These are phyloP conservation scores for Heliamphora pulchella DNA, from an alignment of 179 eudicot genomes.

Conservation along the genomic window DNA sequence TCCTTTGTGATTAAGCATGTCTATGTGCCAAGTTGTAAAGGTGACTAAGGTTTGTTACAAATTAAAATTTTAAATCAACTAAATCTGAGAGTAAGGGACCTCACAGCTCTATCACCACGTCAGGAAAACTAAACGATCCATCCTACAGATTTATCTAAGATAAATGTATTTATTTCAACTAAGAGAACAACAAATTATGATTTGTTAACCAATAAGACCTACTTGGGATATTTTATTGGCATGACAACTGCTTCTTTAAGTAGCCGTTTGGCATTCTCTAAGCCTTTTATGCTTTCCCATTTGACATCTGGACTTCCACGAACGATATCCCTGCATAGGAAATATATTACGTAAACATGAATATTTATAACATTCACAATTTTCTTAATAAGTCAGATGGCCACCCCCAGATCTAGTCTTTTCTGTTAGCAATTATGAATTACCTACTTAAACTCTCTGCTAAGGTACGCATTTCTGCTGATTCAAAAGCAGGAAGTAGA, in stretches of 20 bases:
- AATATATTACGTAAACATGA: conserved; percentile 7
- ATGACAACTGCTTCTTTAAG: conserved; percentile 99
- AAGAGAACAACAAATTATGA: neutral
- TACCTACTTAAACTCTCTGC: conserved; percentile 87
- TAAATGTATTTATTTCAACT: neutral
- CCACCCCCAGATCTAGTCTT: neutral
- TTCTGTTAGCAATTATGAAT: conserved; percentile 22
- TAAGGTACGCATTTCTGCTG: conserved; percentile 82
- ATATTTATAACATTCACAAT: neutral
- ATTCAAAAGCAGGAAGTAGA: conserved; percentile 88
- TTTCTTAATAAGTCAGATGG: neutral
- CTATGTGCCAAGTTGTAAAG: neutral
- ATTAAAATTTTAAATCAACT: neutral
- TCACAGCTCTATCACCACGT: neutral
- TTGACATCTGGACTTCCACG: conserved; percentile 87
- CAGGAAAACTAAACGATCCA: neutral
- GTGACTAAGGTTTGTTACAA: neutral
- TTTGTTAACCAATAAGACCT: conserved; percentile 20
- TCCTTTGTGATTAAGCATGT: neutral
- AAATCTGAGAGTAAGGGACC: neutral
- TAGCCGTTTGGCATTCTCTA: conserved; percentile 85
- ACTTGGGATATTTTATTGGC: conserved; percentile 99
- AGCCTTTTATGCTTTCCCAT: conserved; percentile 95
- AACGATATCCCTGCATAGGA: conserved; percentile 70
- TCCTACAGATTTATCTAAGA: neutral